Conservation (phyloP, 768 basidiomycete species). For the Lentinula guzmanii region DNA sequence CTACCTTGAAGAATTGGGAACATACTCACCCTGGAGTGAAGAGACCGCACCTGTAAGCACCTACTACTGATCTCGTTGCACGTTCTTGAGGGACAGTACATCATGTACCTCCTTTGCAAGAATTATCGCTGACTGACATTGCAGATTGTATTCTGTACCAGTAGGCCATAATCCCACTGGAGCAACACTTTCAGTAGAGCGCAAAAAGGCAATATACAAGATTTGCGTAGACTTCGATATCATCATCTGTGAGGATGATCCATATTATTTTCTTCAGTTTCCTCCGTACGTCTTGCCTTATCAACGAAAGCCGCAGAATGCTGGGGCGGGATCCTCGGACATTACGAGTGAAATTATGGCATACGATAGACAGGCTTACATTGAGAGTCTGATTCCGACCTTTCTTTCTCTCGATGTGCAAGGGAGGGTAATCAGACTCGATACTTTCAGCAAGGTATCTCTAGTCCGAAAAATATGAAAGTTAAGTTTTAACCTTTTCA, state of each 20-base stretch:
- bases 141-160: conserved; percentile 48
- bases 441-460: conserved; percentile 9
- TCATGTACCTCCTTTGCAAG: no score
- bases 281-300: background rate
- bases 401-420: conserved; percentile 24
- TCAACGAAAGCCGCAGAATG: conserved; percentile 18
- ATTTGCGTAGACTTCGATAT: conserved; percentile 58
- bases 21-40: conserved; percentile 30
- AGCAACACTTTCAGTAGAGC: conserved; percentile 41
- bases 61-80: conserved; percentile 21
- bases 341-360: conserved; percentile 7
- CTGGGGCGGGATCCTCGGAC: conserved; percentile 19
- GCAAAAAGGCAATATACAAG: conserved; percentile 58
- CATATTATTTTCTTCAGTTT: conserved; percentile 52
- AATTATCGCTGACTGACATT: no score
- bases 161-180: conserved; percentile 64
- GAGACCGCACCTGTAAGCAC: conserved; percentile 42
- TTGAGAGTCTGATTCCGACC: conserved; percentile 36
- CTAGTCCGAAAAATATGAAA: no score
- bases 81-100: no score
- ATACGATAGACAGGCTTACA: conserved; percentile 28
- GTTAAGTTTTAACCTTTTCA: no score
- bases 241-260: conserved; percentile 62
- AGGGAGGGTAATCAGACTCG: conserved; percentile 9
- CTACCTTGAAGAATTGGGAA: conserved; percentile 36